Percentiles rank a stretch among this genome's conserved stretches.
Conservation (phyloP, 495 filamentous ascomycete genomes). For the Saxophila tyrrhenica region DNA sequence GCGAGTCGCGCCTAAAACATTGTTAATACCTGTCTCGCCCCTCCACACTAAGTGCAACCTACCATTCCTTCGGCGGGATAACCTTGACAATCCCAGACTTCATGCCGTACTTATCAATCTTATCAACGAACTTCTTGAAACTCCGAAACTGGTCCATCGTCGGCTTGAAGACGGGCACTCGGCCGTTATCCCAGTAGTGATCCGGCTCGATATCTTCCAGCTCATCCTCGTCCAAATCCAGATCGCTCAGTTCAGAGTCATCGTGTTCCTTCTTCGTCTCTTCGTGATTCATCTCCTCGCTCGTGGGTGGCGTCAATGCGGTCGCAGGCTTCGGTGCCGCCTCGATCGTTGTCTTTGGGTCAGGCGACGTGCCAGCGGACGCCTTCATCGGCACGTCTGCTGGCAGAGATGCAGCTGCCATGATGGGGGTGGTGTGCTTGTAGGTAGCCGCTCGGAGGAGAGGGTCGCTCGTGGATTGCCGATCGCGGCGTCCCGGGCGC, state of each 20-base stretch:
- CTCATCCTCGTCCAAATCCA: constrained; percentile 36
- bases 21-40: not conserved
- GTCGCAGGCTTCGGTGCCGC: constrained; percentile 4
- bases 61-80: constrained; percentile 91
- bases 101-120: constrained; percentile 91
- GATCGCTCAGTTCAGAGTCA: constrained; percentile 30
- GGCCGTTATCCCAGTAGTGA: constrained; percentile 75
- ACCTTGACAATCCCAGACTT: constrained; percentile 93
- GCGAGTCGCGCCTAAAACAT: constrained; percentile 49
- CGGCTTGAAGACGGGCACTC: constrained; percentile 89
- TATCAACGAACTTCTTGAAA: constrained; percentile 79
- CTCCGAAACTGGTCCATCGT: constrained; percentile 87
- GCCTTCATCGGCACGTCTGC: not conserved
- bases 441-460: not conserved
- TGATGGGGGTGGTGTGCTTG: not conserved
- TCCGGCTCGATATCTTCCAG: constrained; percentile 66
- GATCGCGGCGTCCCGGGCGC: too few species aligned
- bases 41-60: constrained; percentile 11
- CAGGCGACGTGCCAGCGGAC: constrained; percentile 5
- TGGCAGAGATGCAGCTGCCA: not conserved
- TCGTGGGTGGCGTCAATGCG: constrained; percentile 34
- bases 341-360: constrained; percentile 9
- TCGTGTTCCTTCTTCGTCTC: constrained; percentile 28
- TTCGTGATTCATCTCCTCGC: constrained; percentile 25
- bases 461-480: too few species aligned